Evolutionary conservation across 257 asterid genomes (phyloP).

Genomic region (Jacaranda copaia): DNA sequence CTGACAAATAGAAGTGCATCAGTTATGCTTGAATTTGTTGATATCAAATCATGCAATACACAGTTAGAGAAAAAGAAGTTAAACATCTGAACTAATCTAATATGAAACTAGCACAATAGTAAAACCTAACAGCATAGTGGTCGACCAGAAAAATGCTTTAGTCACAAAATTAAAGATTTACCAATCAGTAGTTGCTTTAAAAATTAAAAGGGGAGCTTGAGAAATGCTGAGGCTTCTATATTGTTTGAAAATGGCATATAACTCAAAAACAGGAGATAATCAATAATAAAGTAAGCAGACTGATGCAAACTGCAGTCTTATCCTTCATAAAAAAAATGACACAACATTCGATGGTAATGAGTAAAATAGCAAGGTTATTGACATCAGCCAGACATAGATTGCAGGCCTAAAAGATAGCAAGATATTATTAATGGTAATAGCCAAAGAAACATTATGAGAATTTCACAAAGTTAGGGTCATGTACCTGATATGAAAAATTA

Average conservation of each 20-base stretch:
- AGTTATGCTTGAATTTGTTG: neutral
- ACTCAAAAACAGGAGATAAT: neutral
- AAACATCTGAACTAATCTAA: neutral
- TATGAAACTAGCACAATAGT: neutral
- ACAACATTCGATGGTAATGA: neutral
- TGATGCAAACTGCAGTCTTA: neutral
- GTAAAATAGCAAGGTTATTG: neutral
- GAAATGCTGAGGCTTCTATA: neutral
- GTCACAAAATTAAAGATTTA: neutral
- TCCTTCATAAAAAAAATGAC: neutral
- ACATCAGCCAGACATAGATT: constrained; percentile 17
- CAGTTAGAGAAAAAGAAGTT: neutral
- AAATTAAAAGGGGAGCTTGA: neutral
- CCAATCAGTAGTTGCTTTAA: neutral
- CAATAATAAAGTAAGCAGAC: neutral
- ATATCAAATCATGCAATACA: neutral
- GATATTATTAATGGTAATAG: neutral
- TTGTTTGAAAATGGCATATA: neutral
- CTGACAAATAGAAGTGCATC: neutral
- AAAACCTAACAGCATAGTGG: constrained; percentile 10
- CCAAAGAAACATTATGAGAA: constrained; percentile 5
- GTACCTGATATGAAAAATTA: constrained; percentile 82
- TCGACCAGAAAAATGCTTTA: neutral
- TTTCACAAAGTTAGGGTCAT: constrained; percentile 21
- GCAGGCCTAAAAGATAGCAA: constrained; percentile 19